These are phyloP conservation scores for Blastocystis sp. DNA, from an alignment of 352 stramenopile species.

Conservation along the genomic window DNA sequence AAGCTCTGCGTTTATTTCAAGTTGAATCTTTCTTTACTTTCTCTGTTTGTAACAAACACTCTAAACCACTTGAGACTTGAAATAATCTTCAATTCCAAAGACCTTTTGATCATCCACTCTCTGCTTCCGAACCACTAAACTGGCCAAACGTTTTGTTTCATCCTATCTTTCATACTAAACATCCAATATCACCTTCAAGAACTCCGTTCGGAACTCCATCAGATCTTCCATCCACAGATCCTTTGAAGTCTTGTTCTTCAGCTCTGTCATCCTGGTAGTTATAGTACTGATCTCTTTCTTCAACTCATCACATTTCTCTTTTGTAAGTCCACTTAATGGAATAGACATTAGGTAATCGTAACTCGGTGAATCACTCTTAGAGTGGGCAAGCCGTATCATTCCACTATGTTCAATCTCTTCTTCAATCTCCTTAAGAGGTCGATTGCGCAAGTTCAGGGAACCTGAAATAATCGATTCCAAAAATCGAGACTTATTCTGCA, in stretches of 20 bases:
- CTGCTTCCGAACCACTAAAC: slow-evolving; percentile 20
- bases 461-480: slow-evolving; percentile 86
- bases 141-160: background rate
- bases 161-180: background rate
- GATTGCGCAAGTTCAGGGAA: slow-evolving; percentile 79
- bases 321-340: slow-evolving; percentile 92
- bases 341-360: slow-evolving; percentile 96
- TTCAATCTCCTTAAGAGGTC: slow-evolving; percentile 75
- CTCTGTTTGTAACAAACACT: background rate
- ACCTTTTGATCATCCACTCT: background rate
- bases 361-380: slow-evolving; percentile 65
- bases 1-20: background rate
- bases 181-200: background rate
- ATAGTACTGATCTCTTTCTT: slow-evolving; percentile 81
- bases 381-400: slow-evolving; percentile 67
- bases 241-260: slow-evolving; percentile 76
- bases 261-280: slow-evolving; percentile 74
- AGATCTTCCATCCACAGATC: slow-evolving; percentile 75
- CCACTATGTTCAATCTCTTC: slow-evolving; percentile 71
- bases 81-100: slow-evolving; percentile 39
- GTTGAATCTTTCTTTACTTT: background rate
- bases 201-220: background rate
- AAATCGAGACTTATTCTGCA: slow-evolving; percentile 92
- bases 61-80: background rate
- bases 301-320: slow-evolving; percentile 84